A percentile compares a stretch with the other conserved stretches of the same genome.
These are phyloP conservation scores for Fusarium poae DNA, from an alignment of 2,329 filamentous ascomycete species.

Conservation along the genomic window DNA sequence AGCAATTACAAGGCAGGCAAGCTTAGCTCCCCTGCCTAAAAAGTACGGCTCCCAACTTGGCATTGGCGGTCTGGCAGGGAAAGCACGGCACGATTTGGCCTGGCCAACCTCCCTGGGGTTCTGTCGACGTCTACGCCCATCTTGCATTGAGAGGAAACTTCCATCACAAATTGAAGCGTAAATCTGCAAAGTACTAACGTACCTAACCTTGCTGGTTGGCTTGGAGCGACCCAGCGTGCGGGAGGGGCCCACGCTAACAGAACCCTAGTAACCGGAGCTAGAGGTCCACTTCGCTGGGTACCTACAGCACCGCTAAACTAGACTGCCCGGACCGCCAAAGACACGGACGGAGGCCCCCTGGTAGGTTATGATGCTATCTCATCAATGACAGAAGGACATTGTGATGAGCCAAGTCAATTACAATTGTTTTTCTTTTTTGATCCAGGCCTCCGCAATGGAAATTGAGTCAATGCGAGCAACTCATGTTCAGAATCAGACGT, in stretches of 20 bases:
- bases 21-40: constrained; percentile 20
- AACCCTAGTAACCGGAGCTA: constrained; percentile 29
- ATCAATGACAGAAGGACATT: constrained; percentile 27
- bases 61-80: constrained; percentile 41
- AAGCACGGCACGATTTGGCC: constrained; percentile 32
- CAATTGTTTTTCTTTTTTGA: constrained; percentile 8
- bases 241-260: constrained; percentile 42
- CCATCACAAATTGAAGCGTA: constrained; percentile 33
- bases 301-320: background rate
- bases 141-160: constrained; percentile 25
- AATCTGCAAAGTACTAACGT: constrained; percentile 14
- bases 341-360: constrained; percentile 22
- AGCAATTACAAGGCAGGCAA: constrained; percentile 30
- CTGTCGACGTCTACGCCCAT: constrained; percentile 12
- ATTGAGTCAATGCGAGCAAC: constrained; percentile 20
- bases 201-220: constrained; percentile 20
- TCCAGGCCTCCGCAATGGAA: constrained; percentile 1
- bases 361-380: constrained; percentile 33
- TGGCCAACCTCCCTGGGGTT: constrained; percentile 2
- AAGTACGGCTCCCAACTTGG: constrained; percentile 26
- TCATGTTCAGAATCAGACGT: constrained; percentile 13
- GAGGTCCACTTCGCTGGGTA: constrained; percentile 23
- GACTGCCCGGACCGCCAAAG: constrained; percentile 26
- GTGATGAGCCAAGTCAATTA: constrained; percentile 26
- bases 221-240: constrained; percentile 27